Percentiles rank a stretch among this genome's conserved stretches.
Conservation (phyloP, 2,329 filamentous ascomycete species). For the Colletotrichum lindemuthianum region DNA sequence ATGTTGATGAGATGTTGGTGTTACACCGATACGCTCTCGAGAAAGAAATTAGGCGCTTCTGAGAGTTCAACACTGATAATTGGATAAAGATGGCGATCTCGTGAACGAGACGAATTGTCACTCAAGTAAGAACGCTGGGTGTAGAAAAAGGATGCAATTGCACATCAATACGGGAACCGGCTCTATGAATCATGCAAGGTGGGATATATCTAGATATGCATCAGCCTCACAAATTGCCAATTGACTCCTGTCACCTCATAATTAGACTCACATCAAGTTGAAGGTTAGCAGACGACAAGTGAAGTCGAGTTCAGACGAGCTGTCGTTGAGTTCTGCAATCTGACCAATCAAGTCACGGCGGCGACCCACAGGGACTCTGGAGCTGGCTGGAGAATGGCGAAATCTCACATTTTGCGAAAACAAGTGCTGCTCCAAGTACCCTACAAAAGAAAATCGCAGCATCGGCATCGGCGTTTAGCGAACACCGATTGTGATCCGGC, state of each 20-base stretch:
- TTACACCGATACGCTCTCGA: too few relatives aligned
- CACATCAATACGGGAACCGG: too few relatives aligned
- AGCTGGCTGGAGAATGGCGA: not conserved
- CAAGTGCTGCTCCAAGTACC: not conserved
- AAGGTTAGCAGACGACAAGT: not conserved
- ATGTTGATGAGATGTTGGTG: not conserved
- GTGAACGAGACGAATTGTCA: too few relatives aligned
- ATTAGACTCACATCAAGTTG: not conserved
- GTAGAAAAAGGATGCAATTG: too few relatives aligned
- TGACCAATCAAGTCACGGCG: conserved; percentile 1
- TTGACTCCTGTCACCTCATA: not conserved
- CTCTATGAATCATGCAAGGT: too few relatives aligned
- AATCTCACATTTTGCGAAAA: not conserved
- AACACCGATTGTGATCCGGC: too few relatives aligned
- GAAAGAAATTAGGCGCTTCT: too few relatives aligned
- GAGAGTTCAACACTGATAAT: too few relatives aligned
- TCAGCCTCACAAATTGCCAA: not conserved
- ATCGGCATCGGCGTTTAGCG: not conserved
- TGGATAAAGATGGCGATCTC: too few relatives aligned
- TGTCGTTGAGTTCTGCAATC: not conserved
- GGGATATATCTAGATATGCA: too few relatives aligned
- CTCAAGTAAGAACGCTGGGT: too few relatives aligned
- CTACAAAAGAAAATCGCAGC: not conserved
- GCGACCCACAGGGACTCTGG: not conserved
- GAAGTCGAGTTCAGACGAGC: conserved; percentile 8